Evolutionary conservation across 139 green algal species (phyloP), one percentile per base, ranked within the genome.

Genomic region (Chlamydomonas sp.): DNA sequence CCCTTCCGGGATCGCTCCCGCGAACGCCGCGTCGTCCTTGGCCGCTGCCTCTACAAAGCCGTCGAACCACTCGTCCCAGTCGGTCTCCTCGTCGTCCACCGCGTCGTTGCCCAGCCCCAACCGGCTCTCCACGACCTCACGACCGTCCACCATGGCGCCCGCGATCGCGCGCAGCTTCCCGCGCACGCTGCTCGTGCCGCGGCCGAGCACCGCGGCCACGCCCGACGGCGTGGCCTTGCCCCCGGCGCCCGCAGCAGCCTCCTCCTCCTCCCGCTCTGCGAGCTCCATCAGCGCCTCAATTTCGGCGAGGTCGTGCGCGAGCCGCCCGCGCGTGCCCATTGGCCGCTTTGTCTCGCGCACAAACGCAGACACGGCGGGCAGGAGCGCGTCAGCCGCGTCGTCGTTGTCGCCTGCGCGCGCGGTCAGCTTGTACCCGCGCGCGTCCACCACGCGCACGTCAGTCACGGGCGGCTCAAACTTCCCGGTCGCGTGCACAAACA

Each of bases 31-130:
- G 3, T 43, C 61, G 10, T 50, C 67, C 62, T 82, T 62, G 3
- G 81, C 77, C 2, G 79, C 81, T 0, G 67, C 67, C 30, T 86
- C 70, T 62, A 91, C 82, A 75, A 93, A 93, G 35, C 87, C 83
- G 69, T 91, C 88, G 36, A 88, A 58, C 70, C 88, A 78, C 62
- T 90, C 85, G 24, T 75, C 83, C 59, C 48, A 72, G 35, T 82
- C 72, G 33, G 73, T 72, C 1, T 73, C 73, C 43, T 66, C 29
- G n/a, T 36, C 54, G 26, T 64, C 54, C 10, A 10, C 16, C 24
- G 24, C 54, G 43, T 54, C 43, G 43, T 54, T 16, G 26, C 22
- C 47, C 22, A 28, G n/a, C n/a, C n/a, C n/a, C n/a, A n/a, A n/a
- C n/a, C n/a, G n/a, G n/a, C n/a, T n/a, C n/a, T n/a, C n/a, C n/a